Evolutionary conservation across 1,139 yeast genomes (phyloP), one percentile per base, ranked within the genome.

Genomic region (Nakaseomyces nivariensis): DNA sequence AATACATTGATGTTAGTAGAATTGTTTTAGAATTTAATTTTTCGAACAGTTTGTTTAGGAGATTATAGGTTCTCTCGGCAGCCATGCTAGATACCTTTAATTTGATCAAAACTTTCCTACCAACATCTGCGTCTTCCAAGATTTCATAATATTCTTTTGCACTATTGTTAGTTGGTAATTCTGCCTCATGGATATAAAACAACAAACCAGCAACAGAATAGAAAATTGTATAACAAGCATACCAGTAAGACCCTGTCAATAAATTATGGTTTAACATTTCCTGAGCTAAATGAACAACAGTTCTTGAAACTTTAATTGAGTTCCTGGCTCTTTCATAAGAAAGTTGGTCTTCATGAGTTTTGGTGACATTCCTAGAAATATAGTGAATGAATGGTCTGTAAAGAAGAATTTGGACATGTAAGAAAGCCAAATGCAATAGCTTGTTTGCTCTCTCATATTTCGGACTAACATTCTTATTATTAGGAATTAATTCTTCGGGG

Each of bases 301-400:
- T 78, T 56, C 96, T 73, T 0, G 96, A 92, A 5, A 87, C 92
- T 56, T 82, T 82, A 48, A 88, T 85, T 66, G 96, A 88, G 62
- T 86, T 87, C 58, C 85, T 76, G 0, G 96, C 96, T 58, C 92
- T 75, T 44, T 83, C 84, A 68, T 75, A 77, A 65, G 72, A 77
- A 49, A 74, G 67, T 40, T 75, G 68, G 55, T 81, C 80, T n/a
- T 70, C 66, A 41, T 69, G 68, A 7, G 70, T 64, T 22, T 63
- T 61, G 29, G 63, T 59, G 37, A 67, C 63, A 43, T 59, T 58
- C 9, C 59, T 55, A 1, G 82, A 74, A 49, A 87, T 77, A 63
- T 84, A 88, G 69, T 89, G 97, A 57, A 89, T 87, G 63, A 88
- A 89, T 1, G 97, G 97, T 48, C 97, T 78, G 64, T 90, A 90